phyloP scores from a whole-genome alignment of 1,284 basidiomycete genomes.

The Baeospora myosura region DNA sequence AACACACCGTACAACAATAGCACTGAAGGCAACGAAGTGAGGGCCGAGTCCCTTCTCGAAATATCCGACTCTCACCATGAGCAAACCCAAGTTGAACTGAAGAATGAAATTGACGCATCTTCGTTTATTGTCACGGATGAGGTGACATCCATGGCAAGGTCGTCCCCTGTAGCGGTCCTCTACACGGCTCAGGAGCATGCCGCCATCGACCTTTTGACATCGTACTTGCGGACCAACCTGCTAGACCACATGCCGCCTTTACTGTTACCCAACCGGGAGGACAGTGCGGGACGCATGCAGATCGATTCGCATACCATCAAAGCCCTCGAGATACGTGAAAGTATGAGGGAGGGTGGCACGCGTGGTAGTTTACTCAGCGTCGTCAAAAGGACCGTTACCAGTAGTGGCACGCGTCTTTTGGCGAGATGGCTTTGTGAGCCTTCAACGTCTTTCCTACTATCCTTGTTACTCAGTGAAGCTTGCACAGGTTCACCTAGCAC shows the following conservation, averaged over 20 bases:
- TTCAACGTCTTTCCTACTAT: conserved; percentile 1
- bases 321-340: conserved; percentile 82
- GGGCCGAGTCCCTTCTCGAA: not conserved
- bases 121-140: not conserved
- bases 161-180: conserved; percentile 12
- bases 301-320: conserved; percentile 88
- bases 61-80: not conserved
- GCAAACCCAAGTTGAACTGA: not conserved
- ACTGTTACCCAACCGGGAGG: conserved; percentile 55
- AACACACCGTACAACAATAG: not conserved
- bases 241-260: conserved; percentile 75
- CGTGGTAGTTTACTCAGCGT: conserved; percentile 74
- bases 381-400: conserved; percentile 75
- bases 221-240: conserved; percentile 65
- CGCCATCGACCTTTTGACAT: conserved; percentile 63
- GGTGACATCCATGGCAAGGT: not conserved
- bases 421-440: conserved; percentile 64
- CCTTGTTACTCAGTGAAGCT: conserved; percentile 8
- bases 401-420: conserved; percentile 74
- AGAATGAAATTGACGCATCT: no score
- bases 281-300: conserved; percentile 61
- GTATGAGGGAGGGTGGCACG: conserved; percentile 63
- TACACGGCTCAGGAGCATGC: conserved; percentile 38
- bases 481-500: conserved; percentile 78
- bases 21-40: not conserved